Evolutionary conservation across 805 yeast species (phyloP), one percentile per base, ranked within the genome.

Genomic region (Wickerhamomyces chambardii): DNA sequence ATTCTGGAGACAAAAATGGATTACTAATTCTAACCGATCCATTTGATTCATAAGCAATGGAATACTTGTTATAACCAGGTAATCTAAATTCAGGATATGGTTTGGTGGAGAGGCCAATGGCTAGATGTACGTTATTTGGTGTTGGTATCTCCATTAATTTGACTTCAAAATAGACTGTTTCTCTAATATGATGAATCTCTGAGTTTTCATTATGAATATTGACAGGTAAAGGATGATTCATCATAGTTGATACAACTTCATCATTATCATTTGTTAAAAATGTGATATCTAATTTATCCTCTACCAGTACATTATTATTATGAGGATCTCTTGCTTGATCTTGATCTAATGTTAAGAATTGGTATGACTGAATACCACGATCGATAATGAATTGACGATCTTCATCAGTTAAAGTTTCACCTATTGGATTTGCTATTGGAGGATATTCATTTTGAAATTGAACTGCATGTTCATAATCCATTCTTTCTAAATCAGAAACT

Each of bases 31-130:
- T 66, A 37, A 81, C 58, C 39, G 77, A 72, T 2, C 94, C 95
- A 5, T 76, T 73, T 3, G 84, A 71, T 52, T 83, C 90, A 50
- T 83, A 75, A 3, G 82, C 82, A 33, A 84, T 65, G 0, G 87
- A 78, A 48, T 78, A 80, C 33, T 71, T 71, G 39, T 74, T 68
- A 53, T 75, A 70, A 1, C 95, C 95, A 0, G 95, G 95, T 12
- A 79, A 62, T 44, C 84, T 64, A 54, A 81, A 84, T 39, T 70
- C 65, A 2, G 95, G 92, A 47, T 80, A 80, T 2, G 92, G 90
- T 43, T 69, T 73, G 0, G 90, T 76, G 9, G 74, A 70, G 19
- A 83, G 59, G 0, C 94, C 92, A 32, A 83, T 64, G 22, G 80
- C 67, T 37, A 82, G 66, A 26, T 70, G 69, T 1, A 78, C 67